A percentile compares a stretch with the other conserved stretches of the same genome.
Conservation (phyloP, 2,329 filamentous ascomycete genomes). For the Aspergillus sp. region DNA sequence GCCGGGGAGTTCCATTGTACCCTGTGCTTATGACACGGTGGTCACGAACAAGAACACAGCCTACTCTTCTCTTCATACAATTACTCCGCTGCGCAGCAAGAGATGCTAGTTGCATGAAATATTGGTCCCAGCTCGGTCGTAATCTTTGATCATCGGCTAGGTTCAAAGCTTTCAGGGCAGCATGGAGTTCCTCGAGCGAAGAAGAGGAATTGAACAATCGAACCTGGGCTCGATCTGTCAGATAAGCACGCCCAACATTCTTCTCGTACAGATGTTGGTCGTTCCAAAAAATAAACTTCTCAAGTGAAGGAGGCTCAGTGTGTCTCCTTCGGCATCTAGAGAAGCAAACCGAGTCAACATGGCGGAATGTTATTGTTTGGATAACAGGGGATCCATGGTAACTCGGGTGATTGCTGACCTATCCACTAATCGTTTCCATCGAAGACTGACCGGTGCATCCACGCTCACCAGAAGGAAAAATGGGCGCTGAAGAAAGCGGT, state of each 20-base stretch:
- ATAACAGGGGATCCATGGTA: too few relatives aligned
- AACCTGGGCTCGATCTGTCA: conserved; percentile 79
- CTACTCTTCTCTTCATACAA: conserved; percentile 97
- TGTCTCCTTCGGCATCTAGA: conserved; percentile 50
- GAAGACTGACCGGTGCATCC: conserved; percentile 80
- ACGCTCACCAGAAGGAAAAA: conserved; percentile 93
- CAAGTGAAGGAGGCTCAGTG: conserved; percentile 53
- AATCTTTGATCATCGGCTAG: conserved; percentile 76
- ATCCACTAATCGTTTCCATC: conserved; percentile 75
- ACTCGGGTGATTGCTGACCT: conserved; percentile 46
- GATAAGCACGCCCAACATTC: conserved; percentile 65
- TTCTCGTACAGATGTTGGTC: conserved; percentile 74
- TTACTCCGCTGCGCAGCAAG: conserved; percentile 88
- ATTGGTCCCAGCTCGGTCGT: conserved; percentile 90
- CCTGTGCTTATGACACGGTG: conserved; percentile 89
- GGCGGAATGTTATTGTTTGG: neutral
- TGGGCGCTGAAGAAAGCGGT: conserved; percentile 73
- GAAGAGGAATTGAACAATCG: conserved; percentile 82
- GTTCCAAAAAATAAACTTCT: conserved; percentile 60
- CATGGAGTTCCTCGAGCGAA: conserved; percentile 69
- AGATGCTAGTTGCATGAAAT: conserved; percentile 96
- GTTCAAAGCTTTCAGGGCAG: conserved; percentile 70
- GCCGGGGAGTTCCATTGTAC: conserved; percentile 95
- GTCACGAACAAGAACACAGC: conserved; percentile 85
- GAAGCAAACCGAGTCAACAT: conserved; percentile 4